Base-by-base conservation (phyloP, 1,284 basidiomycete species). In the Ustilago curta region DNA sequence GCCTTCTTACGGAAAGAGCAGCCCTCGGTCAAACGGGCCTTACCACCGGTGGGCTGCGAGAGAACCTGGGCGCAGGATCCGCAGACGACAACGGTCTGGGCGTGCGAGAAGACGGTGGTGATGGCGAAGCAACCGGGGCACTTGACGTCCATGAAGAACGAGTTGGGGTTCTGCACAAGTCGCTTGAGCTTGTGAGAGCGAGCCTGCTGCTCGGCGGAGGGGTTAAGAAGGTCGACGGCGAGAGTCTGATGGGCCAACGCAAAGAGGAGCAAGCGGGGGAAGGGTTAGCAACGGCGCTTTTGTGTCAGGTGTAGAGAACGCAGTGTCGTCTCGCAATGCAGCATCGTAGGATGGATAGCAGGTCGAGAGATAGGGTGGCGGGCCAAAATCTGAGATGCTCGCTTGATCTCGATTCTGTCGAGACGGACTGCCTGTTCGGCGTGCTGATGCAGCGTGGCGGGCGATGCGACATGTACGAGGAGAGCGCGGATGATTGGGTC, bases 111-210 rank as follows among this genome's bases (percentile, higher is more conserved):
- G 82, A 96, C 93, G 73, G 93, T 94, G 78, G 93, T 94, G 87
- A 96, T 95, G 83, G 92, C 90, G 86, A 96, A 95, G 89, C 94
- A 96, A 76, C 93, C 93, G 65, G 96, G 92, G 89, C 96, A 99
- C 89, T 99, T 99, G 85, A 99, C 95, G 86, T 99, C 97, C 97
- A 99, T 99, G 89, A 98, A 99, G 89, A 95, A 98, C 54, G 81
- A 83, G 81, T 84, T 84, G 67, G 85, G 84, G 75, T 91, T 92
- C 88, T 97, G 97, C 83, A 99, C 97, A 84, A 99, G 91, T 87
- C 95, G 92, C 91, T 99, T 99, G 88, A 98, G 93, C 90, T 99
- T 99, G 91, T 97, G 93, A 78, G 82, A 64, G 55, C 68, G 70
- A 60, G 82, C 87, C 91, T 93, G 88, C 82, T 91, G 88, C 86